Base-by-base conservation (phyloP, 1,284 basidiomycete species). In the Prillingera fragicola region DNA sequence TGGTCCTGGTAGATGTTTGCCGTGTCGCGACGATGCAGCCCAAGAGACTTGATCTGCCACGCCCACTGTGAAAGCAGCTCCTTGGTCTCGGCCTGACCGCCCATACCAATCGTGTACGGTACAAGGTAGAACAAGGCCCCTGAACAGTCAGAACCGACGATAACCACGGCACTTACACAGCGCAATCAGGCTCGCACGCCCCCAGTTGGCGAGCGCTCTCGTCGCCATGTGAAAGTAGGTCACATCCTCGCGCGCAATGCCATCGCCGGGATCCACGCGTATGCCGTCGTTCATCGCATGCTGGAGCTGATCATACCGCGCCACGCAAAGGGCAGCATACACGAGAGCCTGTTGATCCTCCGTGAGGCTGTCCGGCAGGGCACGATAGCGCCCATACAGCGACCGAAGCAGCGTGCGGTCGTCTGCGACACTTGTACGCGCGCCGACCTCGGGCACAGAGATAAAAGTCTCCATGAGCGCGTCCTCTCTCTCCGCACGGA, bases 221-320 rank as follows among this genome's bases (percentile, higher is more conserved):
- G 45, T 54, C 8, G 58, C 56, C 52, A 54, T 52, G 22, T 42
- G 38, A 37, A 50, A 62, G 33, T 62, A 62, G 7, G 56, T 59
- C 17, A 62, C 44, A 31, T 60, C 60, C 43, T 62, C 56, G 17
- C 51, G 36, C 19, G 33, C 24, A 12, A 17, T 34, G n/a, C n/a
- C n/a, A n/a, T n/a, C n/a, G n/a, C n/a, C n/a, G n/a, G n/a, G n/a
- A 21, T 32, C 39, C 24, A n/a, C 21, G 2, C 17, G 9, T 29
- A 22, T 15, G n/a, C 25, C 33, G 9, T 18, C 33, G 28, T 33
- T 38, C n/a, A 42, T 34, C 12, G n/a, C 12, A 4, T 32, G 10
- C 18, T 41, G 43, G 27, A 52, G 34, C 44, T 54, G 50, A 21
- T 34, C 45, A 28, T 34, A 54, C 24, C 49, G 38, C 10, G 50